Evolutionary conservation across 306 rosid species (phyloP).

Genomic region (Inga laurina): DNA sequence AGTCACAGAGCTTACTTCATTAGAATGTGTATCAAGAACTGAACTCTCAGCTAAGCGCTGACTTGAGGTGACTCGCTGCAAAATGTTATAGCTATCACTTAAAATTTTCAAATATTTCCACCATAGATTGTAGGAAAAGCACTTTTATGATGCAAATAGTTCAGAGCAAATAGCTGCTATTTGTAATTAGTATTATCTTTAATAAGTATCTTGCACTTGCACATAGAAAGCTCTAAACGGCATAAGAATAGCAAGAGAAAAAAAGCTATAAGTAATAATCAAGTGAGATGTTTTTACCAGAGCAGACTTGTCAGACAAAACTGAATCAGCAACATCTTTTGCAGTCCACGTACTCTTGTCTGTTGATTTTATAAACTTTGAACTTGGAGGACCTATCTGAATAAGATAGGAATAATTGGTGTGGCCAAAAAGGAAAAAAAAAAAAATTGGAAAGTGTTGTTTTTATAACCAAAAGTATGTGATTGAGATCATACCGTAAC

Average conservation of each 20-base stretch:
- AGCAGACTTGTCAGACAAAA: constrained; percentile 89
- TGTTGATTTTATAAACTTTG: constrained; percentile 56
- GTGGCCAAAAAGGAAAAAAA: not conserved
- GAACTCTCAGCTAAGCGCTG: constrained; percentile 95
- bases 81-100: constrained; percentile 34
- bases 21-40: constrained; percentile 81
- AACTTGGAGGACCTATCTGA: constrained; percentile 15
- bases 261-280: constrained; percentile 6
- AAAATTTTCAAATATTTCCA: constrained; percentile 5
- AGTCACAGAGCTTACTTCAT: constrained; percentile 60
- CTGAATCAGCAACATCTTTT: constrained; percentile 93
- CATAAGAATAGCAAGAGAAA: constrained; percentile 21
- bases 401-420: constrained; percentile 17
- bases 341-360: constrained; percentile 92
- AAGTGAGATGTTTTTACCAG: constrained; percentile 54
- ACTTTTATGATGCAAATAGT: constrained; percentile 13
- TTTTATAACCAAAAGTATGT: constrained; percentile 17
- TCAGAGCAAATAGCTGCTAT: not conserved
- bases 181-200: not conserved
- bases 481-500: constrained; percentile 66
- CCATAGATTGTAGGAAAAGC: constrained; percentile 3
- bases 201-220: not conserved
- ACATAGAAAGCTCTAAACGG: not conserved
- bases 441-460: constrained; percentile 39
- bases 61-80: constrained; percentile 93